phyloP scores from a whole-genome alignment of 1,284 basidiomycete species.

The Hymenochaete sp. region DNA sequence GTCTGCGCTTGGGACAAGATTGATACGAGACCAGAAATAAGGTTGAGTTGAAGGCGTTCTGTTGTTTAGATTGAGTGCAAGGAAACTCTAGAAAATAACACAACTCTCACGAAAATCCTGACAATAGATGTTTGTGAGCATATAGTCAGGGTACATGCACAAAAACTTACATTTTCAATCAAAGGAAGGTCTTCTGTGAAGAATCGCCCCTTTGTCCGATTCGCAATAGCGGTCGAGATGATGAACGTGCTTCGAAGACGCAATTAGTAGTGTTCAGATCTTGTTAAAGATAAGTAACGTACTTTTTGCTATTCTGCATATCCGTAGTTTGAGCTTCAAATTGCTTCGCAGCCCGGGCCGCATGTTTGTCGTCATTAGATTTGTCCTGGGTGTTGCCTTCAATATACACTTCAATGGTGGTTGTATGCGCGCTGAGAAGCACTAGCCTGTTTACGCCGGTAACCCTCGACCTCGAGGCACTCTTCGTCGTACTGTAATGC shows the following conservation, averaged over 20 bases:
- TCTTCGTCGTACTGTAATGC: conserved; percentile 62
- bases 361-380: conserved; percentile 64
- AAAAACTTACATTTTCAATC: conserved; percentile 58
- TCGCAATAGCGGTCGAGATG: conserved; percentile 59
- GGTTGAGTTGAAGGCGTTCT: conserved; percentile 59
- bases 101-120: conserved; percentile 31
- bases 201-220: conserved; percentile 59
- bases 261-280: conserved; percentile 3
- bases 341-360: conserved; percentile 62
- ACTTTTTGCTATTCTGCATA: conserved; percentile 80
- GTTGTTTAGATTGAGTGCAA: conserved; percentile 17
- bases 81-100: conserved; percentile 30
- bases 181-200: conserved; percentile 57
- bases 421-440: neutral
- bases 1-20: conserved; percentile 50
- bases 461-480: conserved; percentile 59
- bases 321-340: conserved; percentile 65
- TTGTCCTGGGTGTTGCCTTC: conserved; percentile 38
- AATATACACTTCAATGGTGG: conserved; percentile 8
- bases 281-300: conserved; percentile 17
- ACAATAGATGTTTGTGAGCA: conserved; percentile 7
- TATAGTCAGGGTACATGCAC: conserved; percentile 14
- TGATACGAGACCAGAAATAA: conserved; percentile 45
- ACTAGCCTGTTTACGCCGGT: conserved; percentile 67
- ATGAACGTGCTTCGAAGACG: conserved; percentile 49